Evolutionary conservation across 352 stramenopile species (phyloP), one percentile per base, ranked within the genome.

Genomic region (Phytophthora ohioensis): DNA sequence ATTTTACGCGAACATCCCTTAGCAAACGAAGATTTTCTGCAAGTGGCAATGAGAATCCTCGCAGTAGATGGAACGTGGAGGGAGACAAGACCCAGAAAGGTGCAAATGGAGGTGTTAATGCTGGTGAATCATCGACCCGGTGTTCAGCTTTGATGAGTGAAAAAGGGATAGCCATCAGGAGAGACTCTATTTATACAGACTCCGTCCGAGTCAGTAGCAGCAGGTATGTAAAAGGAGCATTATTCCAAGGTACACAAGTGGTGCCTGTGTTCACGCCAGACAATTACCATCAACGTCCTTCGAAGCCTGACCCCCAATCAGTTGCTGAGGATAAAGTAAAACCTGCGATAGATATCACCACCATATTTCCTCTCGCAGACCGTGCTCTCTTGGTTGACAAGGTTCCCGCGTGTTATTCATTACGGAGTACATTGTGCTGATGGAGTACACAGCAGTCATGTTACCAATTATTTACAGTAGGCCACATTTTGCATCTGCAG

Each of bases 11-110:
- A 43, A 12, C n/a, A 55, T 32, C 21, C 49, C 5, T 34, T 54
- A 12, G 21, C 39, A 3, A 55, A 39, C 11, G 49, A 61, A 10
- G 47, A 32, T 6, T 47, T 68, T 31, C 17, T 68, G 9, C 39
- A 61, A 21, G 17, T 68, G 11, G 60, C 51, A 41, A 47, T 55
- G 51, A 47, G 53, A 55, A 56, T 68, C 4, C 11, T 68, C 27
- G 51, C 41, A 17, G 39, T 45, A 6, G 9, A 45, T 45, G 39
- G 39, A 45, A 12, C 3, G 36, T 42, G 36, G 7, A 3, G 36
- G 10, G 36, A 9, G 13, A 12, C 36, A 42, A 9, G 36, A 42
- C 36, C 21, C 21, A 27, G 21, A 27, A 27, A 27, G 1, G 21
- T 27, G 21, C 21, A 27, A 27, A 27, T 27, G 21, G 21, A 42